Conservation (phyloP, 1,139 yeast species). For the Nakaseomyces glabratus region DNA sequence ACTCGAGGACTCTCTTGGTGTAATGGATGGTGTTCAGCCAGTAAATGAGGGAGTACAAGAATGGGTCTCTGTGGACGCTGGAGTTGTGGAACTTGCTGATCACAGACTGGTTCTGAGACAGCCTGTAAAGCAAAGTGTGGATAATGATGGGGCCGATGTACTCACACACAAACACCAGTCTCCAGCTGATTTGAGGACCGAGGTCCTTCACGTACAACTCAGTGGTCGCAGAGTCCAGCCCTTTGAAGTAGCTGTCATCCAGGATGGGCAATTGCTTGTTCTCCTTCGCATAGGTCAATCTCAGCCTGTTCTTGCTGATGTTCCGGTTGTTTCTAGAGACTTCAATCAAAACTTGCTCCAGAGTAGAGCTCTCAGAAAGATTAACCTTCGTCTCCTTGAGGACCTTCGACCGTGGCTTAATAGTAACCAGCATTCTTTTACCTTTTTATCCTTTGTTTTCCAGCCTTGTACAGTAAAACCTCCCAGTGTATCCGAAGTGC, state of each 20-base stretch:
- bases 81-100: conserved; percentile 11
- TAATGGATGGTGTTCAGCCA: conserved; percentile 62
- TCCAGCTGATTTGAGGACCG: conserved; percentile 92
- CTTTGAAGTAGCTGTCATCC: conserved; percentile 22
- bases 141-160: conserved; percentile 81
- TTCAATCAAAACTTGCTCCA: conserved; percentile 32
- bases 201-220: conserved; percentile 63
- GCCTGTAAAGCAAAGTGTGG: conserved; percentile 56
- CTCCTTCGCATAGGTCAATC: conserved; percentile 31
- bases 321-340: conserved; percentile 40
- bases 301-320: conserved; percentile 38
- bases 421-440: conserved; percentile 37
- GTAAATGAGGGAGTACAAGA: conserved; percentile 25
- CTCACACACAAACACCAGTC: conserved; percentile 76
- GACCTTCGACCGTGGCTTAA: conserved; percentile 45
- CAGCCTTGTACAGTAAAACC: too few species aligned
- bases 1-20: conserved; percentile 79
- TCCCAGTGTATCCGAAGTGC: too few species aligned
- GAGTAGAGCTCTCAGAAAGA: conserved; percentile 30
- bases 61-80: conserved; percentile 16
- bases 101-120: conserved; percentile 16
- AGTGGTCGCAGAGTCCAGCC: conserved; percentile 32
- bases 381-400: conserved; percentile 37
- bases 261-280: conserved; percentile 25
- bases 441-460: too few species aligned